Evolutionary conservation across 2,329 filamentous ascomycete species (phyloP).

Genomic region (Calonectria fujianensis): DNA sequence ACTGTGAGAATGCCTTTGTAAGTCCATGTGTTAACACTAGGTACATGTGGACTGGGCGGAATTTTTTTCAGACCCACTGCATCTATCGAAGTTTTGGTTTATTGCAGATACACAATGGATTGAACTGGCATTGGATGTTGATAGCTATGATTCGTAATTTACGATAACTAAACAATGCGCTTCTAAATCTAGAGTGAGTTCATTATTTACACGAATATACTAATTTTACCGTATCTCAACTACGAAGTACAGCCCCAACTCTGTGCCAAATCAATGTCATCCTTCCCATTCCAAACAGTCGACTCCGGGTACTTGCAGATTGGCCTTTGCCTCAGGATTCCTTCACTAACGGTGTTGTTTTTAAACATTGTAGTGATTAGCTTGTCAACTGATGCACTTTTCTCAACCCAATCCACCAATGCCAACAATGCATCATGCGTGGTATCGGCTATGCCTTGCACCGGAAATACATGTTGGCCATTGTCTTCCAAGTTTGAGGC

Average conservation of each 20-base stretch:
- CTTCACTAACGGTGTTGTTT: background rate
- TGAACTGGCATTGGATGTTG: too few species aligned
- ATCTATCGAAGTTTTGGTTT: too few species aligned
- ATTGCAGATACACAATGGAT: too few species aligned
- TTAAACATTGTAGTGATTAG: conserved; percentile 11
- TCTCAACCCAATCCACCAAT: conserved; percentile 12
- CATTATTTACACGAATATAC: background rate
- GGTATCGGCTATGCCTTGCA: background rate
- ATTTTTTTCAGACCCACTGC: too few species aligned
- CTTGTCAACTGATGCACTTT: background rate
- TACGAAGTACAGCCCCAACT: conserved; percentile 3
- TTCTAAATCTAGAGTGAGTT: background rate
- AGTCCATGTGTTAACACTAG: too few species aligned
- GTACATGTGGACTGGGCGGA: too few species aligned
- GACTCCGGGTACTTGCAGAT: conserved; percentile 7
- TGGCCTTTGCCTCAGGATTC: background rate
- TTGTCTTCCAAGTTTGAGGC: conserved; percentile 9
- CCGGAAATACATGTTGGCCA: conserved; percentile 6
- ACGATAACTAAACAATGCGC: background rate
- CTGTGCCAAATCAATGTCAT: background rate
- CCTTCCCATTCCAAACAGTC: background rate
- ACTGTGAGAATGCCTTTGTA: too few species aligned
- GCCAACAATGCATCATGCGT: conserved; percentile 12
- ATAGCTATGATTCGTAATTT: background rate
- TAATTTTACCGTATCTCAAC: too few species aligned